A percentile compares a stretch with the other conserved stretches of the same genome.
Conservation (phyloP, 768 basidiomycete genomes). For the Collybia sp. region DNA sequence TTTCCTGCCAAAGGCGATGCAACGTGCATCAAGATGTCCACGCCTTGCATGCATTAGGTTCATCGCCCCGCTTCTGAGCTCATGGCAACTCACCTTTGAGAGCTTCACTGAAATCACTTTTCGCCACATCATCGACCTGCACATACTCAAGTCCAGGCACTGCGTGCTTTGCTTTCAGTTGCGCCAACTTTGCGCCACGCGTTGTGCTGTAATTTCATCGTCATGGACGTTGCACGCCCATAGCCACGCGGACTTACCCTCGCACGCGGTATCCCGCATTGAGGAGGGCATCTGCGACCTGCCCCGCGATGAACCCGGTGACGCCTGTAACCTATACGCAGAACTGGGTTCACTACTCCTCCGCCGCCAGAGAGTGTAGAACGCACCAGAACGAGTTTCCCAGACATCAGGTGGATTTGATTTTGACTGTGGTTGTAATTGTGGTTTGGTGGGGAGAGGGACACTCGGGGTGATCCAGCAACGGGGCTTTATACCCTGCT, state of each 20-base stretch:
- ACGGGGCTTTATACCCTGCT: neutral
- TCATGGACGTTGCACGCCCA: neutral
- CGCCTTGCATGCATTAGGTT: conserved; percentile 3
- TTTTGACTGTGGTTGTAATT: neutral
- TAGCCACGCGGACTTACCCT: neutral
- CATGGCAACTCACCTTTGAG: conserved; percentile 9
- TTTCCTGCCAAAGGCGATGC: conserved; percentile 3
- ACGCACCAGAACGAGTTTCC: conserved; percentile 3
- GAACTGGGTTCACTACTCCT: neutral
- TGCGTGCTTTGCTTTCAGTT: neutral
- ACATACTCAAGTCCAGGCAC: conserved; percentile 8
- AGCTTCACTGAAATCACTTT: conserved; percentile 10
- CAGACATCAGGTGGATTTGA: neutral
- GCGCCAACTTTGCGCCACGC: conserved; percentile 3
- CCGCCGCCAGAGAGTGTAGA: neutral
- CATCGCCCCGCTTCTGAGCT: neutral
- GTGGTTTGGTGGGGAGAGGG: neutral
- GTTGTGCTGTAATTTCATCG: conserved; percentile 1
- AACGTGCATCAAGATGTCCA: conserved; percentile 6
- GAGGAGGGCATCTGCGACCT: conserved; percentile 11
- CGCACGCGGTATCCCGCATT: conserved; percentile 10
- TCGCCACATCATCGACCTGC: conserved; percentile 11
- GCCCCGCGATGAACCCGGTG: conserved; percentile 11
- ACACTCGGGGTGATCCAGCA: neutral
- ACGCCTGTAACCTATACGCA: conserved; percentile 9